Percentiles rank a stretch among this genome's conserved stretches.
Conservation (phyloP, 129 eudicot genomes). For the Ambrosia artemisiifolia region DNA sequence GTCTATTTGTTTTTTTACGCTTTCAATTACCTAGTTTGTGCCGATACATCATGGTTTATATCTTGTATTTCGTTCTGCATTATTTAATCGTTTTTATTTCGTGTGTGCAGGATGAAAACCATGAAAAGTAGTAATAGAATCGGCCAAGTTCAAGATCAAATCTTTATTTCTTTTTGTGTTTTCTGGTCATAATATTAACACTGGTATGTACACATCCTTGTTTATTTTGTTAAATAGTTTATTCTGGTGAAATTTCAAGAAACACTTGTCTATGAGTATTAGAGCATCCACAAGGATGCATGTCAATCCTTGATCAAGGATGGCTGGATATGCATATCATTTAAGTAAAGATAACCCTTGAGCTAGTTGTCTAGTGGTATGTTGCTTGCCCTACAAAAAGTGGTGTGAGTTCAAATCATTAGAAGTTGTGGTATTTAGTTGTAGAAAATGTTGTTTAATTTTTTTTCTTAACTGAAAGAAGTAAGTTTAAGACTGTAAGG, state of each 20-base stretch:
- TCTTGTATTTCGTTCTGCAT: constrained; percentile 10
- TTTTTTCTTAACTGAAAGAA: too few relatives aligned
- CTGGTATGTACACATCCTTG: constrained; percentile 11
- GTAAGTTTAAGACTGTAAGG: too few relatives aligned
- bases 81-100: background rate
- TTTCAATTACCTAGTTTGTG: background rate
- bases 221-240: constrained; percentile 2
- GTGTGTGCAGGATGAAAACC: constrained; percentile 26
- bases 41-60: background rate
- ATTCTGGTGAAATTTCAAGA: constrained; percentile 19
- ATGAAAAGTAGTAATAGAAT: constrained; percentile 15
- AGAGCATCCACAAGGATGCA: too few relatives aligned
- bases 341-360: too few relatives aligned
- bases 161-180: constrained; percentile 5
- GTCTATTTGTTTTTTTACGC: too few relatives aligned
- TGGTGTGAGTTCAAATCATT: too few relatives aligned
- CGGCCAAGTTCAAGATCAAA: constrained; percentile 14
- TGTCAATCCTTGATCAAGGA: too few relatives aligned
- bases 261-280: constrained; percentile 15
- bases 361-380: too few relatives aligned
- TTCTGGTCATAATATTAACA: constrained; percentile 18
- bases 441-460: too few relatives aligned
- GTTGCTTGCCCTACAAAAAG: too few relatives aligned
- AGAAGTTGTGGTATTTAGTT: too few relatives aligned
- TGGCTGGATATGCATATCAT: too few relatives aligned